Conservation (phyloP, 108 stramenopile species). For the Skeletonema menzelii region DNA sequence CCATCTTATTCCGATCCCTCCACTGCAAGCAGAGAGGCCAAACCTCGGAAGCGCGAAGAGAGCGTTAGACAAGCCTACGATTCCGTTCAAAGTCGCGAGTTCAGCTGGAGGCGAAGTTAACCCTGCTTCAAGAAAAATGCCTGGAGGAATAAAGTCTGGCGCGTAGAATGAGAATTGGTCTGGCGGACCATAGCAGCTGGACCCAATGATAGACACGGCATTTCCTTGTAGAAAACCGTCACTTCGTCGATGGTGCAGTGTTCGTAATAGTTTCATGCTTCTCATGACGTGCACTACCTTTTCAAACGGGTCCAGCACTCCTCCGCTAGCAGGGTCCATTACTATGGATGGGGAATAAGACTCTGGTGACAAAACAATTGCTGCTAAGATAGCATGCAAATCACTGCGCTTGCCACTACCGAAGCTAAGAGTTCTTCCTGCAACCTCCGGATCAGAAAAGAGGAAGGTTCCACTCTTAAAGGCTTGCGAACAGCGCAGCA, state of each 20-base stretch:
- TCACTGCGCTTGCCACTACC: constrained; percentile 39
- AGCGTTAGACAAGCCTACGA: constrained; percentile 29
- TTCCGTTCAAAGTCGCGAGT: constrained; percentile 12
- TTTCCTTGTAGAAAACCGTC: constrained; percentile 6
- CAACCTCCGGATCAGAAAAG: constrained; percentile 8
- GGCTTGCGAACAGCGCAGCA: constrained; percentile 22
- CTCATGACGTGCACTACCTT: constrained; percentile 39
- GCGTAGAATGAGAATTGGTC: constrained; percentile 40
- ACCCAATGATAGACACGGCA: background rate
- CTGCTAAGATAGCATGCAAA: constrained; percentile 37
- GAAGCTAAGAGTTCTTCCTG: constrained; percentile 11
- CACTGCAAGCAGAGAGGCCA: constrained; percentile 23
- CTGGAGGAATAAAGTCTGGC: constrained; percentile 23
- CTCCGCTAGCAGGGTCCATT: constrained; percentile 33
- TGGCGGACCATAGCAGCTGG: constrained; percentile 22
- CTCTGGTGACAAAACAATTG: constrained; percentile 33
- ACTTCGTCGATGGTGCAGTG: constrained; percentile 14
- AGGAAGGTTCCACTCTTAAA: constrained; percentile 14
- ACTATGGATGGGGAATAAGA: constrained; percentile 22
- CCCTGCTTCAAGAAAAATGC: constrained; percentile 11
- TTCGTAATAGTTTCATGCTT: constrained; percentile 20
- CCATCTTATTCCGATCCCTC: background rate
- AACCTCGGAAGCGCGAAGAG: constrained; percentile 12
- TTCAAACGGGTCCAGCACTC: constrained; percentile 37
- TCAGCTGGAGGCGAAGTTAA: constrained; percentile 34